phyloP scores from a whole-genome alignment of 2,329 filamentous ascomycete genomes.

The Bisporella sp. region DNA sequence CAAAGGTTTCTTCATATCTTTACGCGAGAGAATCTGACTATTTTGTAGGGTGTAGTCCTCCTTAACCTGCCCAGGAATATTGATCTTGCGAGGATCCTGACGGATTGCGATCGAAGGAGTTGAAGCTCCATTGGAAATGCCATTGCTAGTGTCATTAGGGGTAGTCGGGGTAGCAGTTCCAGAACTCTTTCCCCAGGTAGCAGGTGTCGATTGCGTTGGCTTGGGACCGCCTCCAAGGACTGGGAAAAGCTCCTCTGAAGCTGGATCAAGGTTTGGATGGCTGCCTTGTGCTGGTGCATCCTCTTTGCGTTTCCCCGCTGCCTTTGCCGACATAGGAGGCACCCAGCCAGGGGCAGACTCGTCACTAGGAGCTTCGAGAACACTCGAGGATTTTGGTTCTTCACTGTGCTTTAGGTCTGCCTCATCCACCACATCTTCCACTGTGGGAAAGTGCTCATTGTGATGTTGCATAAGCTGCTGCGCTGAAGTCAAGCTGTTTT shows the following conservation, averaged over 20 bases:
- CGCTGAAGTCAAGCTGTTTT: constrained; percentile 17
- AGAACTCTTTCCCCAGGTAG: constrained; percentile 70
- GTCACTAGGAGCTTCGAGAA: constrained; percentile 30
- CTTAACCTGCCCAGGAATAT: constrained; percentile 52
- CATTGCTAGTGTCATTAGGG: constrained; percentile 47
- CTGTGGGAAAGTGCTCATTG: constrained; percentile 51
- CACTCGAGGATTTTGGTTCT: constrained; percentile 35
- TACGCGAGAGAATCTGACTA: constrained; percentile 63
- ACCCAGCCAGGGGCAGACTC: constrained; percentile 40
- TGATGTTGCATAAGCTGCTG: constrained; percentile 59
- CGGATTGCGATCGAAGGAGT: constrained; percentile 40
- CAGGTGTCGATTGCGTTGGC: constrained; percentile 50
- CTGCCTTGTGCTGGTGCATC: constrained; percentile 34
- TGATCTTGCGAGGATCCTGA: constrained; percentile 53
- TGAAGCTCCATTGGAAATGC: constrained; percentile 38
- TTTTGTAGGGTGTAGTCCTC: constrained; percentile 43
- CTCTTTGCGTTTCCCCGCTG: constrained; percentile 62
- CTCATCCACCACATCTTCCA: constrained; percentile 79
- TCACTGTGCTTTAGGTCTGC: constrained; percentile 61
- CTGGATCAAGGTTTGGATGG: constrained; percentile 59
- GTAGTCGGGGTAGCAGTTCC: constrained; percentile 31
- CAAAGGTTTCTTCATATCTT: constrained; percentile 77
- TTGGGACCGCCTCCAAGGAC: constrained; percentile 66
- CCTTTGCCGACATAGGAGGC: constrained; percentile 51
- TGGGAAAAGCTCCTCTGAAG: constrained; percentile 91